Evolutionary conservation across 108 stramenopile species (phyloP), one percentile per base, ranked within the genome.

Genomic region (Skeletonema costatum): DNA sequence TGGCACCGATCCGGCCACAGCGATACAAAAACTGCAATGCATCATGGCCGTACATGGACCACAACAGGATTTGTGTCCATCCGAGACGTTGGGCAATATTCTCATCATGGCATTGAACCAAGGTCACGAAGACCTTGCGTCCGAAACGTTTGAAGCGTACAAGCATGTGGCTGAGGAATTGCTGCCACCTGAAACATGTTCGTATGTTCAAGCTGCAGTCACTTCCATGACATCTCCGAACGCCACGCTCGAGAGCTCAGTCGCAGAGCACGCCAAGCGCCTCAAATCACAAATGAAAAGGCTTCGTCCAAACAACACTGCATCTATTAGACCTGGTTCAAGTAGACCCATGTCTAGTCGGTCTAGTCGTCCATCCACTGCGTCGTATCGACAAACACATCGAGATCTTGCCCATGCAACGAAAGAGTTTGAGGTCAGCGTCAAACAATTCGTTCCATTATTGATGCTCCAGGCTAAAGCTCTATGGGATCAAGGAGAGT

Each of bases 401-500:
- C 16, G 39, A 32, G 77, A 53, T 10, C 71, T 89, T 14, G 73
- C 31, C 9, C 8, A 11, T 25, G 66, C 83, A 36, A 70, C 59
- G 2, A 70, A 89, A 74, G 78, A 90, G 51, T 90, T 94, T 74
- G 92, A 97, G 53, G 75, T 66, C 9, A 86, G 86, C 8, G 77
- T 96, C 33, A 89, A 96, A 29, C 53, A 60, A 19, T 96, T 92
- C 73, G 87, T 94, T 30, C 83, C 87, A 32, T 62, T 76, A 21
- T 65, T 89, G 29, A 96, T 96, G 94, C 88, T 92, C 21, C 87
- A 90, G 81, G 93, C 91, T 13, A 87, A 86, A 17, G 70, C 94
- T 14, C 92, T 93, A 71, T 97, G 97, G 97, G 97, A 97, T 7
- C 68, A 86, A 36, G 87, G 92, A 68, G 89, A 96, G 73, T 96